A percentile compares a stretch with the other conserved stretches of the same genome.
Conservation (phyloP, 2,329 filamentous ascomycete genomes). For the Pseudogymnoascus sp. region DNA sequence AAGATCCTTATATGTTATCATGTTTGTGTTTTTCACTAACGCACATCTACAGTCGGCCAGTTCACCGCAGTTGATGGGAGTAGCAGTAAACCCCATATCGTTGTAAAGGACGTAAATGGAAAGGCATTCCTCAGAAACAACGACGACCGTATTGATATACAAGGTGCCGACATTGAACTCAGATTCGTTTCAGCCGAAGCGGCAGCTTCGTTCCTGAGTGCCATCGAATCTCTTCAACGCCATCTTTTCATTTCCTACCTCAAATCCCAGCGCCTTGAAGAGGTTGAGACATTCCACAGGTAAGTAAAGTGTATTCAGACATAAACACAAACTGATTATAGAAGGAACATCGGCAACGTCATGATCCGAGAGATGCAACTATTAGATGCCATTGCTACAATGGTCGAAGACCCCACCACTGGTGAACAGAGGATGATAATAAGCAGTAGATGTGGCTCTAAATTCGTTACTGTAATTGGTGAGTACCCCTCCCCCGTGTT, state of each 20-base stretch:
- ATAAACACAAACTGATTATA: background rate
- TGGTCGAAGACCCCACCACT: constrained; percentile 6
- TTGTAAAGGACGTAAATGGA: background rate
- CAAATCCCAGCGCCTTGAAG: background rate
- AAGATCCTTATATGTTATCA: background rate
- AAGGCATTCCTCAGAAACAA: background rate
- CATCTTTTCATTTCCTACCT: background rate
- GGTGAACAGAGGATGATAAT: constrained; percentile 11
- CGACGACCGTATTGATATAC: background rate
- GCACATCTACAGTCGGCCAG: background rate
- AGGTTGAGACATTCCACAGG: background rate
- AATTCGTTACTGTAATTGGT: constrained; percentile 10
- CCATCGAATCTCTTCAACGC: background rate
- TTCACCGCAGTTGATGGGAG: background rate
- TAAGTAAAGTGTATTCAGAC: background rate
- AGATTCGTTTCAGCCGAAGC: background rate
- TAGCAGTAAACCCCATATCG: background rate
- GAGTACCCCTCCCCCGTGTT: background rate
- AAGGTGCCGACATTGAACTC: background rate
- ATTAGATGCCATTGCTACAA: constrained; percentile 5
- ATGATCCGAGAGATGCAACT: constrained; percentile 14
- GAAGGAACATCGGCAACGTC: constrained; percentile 10
- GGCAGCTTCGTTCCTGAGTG: background rate
- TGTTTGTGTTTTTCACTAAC: background rate
- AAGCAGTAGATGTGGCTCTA: constrained; percentile 11